A percentile compares a stretch with the other conserved stretches of the same genome.
These are phyloP conservation scores for Pleurotus tuber-regium DNA, from an alignment of 768 basidiomycete genomes.

Conservation along the genomic window DNA sequence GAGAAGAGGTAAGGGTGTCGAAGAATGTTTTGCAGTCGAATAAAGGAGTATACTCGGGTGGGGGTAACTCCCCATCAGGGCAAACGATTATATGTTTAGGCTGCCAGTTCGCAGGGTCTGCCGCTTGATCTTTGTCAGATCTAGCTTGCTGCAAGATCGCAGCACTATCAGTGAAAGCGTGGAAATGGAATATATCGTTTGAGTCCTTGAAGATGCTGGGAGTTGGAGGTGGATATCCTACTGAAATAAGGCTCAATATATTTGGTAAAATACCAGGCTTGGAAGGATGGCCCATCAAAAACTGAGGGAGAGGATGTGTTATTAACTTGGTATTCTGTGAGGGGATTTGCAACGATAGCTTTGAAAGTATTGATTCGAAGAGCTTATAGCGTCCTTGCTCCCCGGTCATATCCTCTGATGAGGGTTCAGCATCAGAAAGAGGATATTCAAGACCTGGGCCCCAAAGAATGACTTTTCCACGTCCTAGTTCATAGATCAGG, in stretches of 20 bases:
- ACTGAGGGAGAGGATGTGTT: constrained; percentile 54
- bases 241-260: constrained; percentile 33
- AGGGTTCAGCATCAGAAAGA: constrained; percentile 18
- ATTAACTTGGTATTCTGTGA: constrained; percentile 28
- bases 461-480: constrained; percentile 56
- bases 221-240: constrained; percentile 28
- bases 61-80: constrained; percentile 45
- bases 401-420: neutral
- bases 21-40: constrained; percentile 72
- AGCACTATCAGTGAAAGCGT: constrained; percentile 32
- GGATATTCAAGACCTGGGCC: constrained; percentile 59
- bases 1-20: constrained; percentile 38
- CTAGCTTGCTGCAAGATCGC: constrained; percentile 26
- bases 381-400: neutral
- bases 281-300: constrained; percentile 46
- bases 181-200: constrained; percentile 71
- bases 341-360: constrained; percentile 28
- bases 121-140: constrained; percentile 12
- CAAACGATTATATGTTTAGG: constrained; percentile 57
- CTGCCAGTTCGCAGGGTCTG: constrained; percentile 36
- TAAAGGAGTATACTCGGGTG: constrained; percentile 56
- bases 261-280: constrained; percentile 38
- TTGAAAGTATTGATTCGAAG: neutral
- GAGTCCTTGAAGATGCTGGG: constrained; percentile 52
- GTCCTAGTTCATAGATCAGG: constrained; percentile 31